Evolutionary conservation across 1,284 basidiomycete species (phyloP), one percentile per base, ranked within the genome.

Genomic region (Termitomyces sp.): DNA sequence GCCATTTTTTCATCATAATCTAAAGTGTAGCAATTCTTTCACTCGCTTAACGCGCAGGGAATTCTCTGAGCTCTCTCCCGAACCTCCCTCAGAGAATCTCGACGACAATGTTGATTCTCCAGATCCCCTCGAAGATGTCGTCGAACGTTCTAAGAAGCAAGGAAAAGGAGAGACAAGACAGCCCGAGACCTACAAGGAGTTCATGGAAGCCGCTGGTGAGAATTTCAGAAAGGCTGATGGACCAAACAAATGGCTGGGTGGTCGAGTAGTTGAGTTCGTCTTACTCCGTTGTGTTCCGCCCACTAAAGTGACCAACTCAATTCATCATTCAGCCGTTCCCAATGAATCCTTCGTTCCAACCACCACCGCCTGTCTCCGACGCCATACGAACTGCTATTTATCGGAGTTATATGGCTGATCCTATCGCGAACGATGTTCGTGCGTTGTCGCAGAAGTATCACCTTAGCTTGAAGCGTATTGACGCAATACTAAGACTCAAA

Each of bases 401-500:
- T 66, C 62, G 68, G 1, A 69, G 75, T 39, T 87, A 78, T 68
- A 82, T 86, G 72, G 47, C 60, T 10, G 71, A 89, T 59, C 87
- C 85, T 5, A 61, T 74, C 43, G 61, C 66, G 45, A 82, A 86
- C 64, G 82, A 74, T 56, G 75, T 88, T 34, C 80, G 89, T 30
- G 70, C 68, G 6, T 75, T 94, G 10, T 80, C 87, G 28, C 70
- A 76, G 50, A 76, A 72, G 40, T 81, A 82, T 68, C 78, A 83
- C 50, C 62, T 92, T 44, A 84, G 86, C 59, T 73, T 91, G 58
- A 84, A 86, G 65, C 86, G 91, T 28, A 76, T 93, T 17, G 83
- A 90, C 51, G 90, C 91, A 0, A 87, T 92, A 54, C 70, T 94
- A 44, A 77, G 88, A 41, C 69, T 94, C 62, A 92, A 93, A 67